A percentile compares a stretch with the other conserved stretches of the same genome.
These are phyloP conservation scores for Xylariaceae sp. DNA, from an alignment of 2,329 filamentous ascomycete species.

Conservation along the genomic window DNA sequence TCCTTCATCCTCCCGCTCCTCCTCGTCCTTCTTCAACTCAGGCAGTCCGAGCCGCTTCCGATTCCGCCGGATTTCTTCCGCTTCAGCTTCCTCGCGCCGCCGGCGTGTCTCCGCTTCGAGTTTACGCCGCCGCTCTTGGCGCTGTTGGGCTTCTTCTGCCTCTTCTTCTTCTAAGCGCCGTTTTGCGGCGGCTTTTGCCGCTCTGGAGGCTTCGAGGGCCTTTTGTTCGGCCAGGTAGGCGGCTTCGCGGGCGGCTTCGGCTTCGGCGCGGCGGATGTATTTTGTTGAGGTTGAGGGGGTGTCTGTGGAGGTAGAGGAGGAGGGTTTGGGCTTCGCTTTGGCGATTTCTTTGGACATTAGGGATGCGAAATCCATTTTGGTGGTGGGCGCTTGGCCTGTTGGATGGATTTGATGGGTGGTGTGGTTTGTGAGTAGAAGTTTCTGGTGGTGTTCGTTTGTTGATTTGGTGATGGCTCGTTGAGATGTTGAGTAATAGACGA, in stretches of 20 bases:
- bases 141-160: constrained; percentile 58
- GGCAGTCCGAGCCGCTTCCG: constrained; percentile 76
- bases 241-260: constrained; percentile 75
- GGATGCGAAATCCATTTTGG: constrained; percentile 86
- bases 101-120: constrained; percentile 75
- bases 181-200: constrained; percentile 67
- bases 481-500: no score
- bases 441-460: no score
- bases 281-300: constrained; percentile 32
- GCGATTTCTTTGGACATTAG: constrained; percentile 91
- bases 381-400: background rate
- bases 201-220: constrained; percentile 64
- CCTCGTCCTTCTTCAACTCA: constrained; percentile 46
- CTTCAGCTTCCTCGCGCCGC: constrained; percentile 66
- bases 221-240: constrained; percentile 80
- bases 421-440: no score
- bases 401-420: no score
- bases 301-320: no score
- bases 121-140: constrained; percentile 75
- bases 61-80: constrained; percentile 64
- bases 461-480: background rate
- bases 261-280: constrained; percentile 77
- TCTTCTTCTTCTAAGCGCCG: constrained; percentile 87
- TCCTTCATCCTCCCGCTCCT: constrained; percentile 40
- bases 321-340: constrained; percentile 61